Evolutionary conservation across 2,329 filamentous ascomycete species (phyloP), one percentile per base, ranked within the genome.

Genomic region (Cephalotrichum gorgonifer): DNA sequence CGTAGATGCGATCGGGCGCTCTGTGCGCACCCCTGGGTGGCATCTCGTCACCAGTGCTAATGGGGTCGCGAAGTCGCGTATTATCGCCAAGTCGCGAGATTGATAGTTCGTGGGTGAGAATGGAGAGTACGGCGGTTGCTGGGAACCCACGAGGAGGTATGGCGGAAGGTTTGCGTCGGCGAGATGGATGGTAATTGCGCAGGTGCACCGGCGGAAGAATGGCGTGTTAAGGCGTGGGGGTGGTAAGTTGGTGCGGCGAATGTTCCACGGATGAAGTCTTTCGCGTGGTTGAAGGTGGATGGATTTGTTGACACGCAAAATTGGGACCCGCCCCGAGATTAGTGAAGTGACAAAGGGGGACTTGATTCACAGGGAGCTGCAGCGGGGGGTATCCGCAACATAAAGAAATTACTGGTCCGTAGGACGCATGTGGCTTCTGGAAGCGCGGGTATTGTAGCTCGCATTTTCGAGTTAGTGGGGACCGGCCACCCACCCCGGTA

Each of bases 1-100:
- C 56, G 52, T 65, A 54, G 43, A 52, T 35, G 41, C 51, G 47
- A 26, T 31, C 43, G 9, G 26, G 20, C 30, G 12, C 23, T 20
- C 44, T 26, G 42, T 12, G 20, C 22, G 47, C 39, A 33, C 47
- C 35, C 30, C 48, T 22, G 33, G 48, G 48, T n/a, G 48, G 39
- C 48, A 50, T 50, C 28, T 15, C 31, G 23, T 15, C 15, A 35
- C 26, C 23, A 12, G 6, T 17, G 33, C 35, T 39, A 12, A 12
- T 30, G 28, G n/a, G n/a, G 26, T 45, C 43, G 43, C 43, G 43
- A 17, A 14, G 42, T 14, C 39, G 42, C 42, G 25, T n/a, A 25
- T 44, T 27, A 14, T 44, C 11, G 26, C 42, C 33, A 35, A 33
- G 45, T 26, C 11, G 8, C 17, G 30, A 7, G 27, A 23, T 31